Conservation (phyloP, 345 rosid species). For the Draba incana region DNA sequence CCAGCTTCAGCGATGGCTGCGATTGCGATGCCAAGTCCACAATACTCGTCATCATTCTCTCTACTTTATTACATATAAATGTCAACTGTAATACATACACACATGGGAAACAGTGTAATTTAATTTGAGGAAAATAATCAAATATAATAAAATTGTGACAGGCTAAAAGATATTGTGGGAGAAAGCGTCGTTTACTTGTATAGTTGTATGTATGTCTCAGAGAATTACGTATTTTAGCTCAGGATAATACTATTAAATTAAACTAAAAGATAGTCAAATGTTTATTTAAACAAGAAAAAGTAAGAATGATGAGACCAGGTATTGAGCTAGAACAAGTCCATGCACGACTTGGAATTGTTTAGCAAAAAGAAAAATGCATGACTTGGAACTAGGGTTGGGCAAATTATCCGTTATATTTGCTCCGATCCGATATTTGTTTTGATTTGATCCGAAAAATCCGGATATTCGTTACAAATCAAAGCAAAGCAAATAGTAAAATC, state of each 20-base stretch:
- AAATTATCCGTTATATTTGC: too few species aligned
- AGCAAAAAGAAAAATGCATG: not conserved
- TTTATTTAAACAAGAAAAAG: constrained; percentile 7
- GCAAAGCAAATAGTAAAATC: too few species aligned
- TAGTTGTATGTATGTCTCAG: not conserved
- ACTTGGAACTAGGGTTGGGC: too few species aligned
- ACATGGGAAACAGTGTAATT: constrained; percentile 8
- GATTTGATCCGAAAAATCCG: too few species aligned
- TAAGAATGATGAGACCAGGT: constrained; percentile 24
- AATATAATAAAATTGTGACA: constrained; percentile 5
- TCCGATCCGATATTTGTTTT: too few species aligned
- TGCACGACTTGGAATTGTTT: constrained; percentile 27
- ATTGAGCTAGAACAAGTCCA: constrained; percentile 20
- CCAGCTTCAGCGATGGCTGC: constrained; percentile 27
- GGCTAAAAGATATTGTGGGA: not conserved
- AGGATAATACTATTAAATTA: constrained; percentile 5
- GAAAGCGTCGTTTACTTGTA: constrained; percentile 38
- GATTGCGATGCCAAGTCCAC: constrained; percentile 30
- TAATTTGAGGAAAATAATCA: not conserved
- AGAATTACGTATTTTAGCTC: constrained; percentile 19
- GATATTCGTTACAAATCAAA: too few species aligned
- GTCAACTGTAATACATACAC: constrained; percentile 18
- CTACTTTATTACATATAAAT: constrained; percentile 13
- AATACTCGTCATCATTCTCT: constrained; percentile 10
- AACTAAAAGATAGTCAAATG: constrained; percentile 18